Conservation (phyloP, 208 protist genomes). For the Strigomonas culicis region DNA sequence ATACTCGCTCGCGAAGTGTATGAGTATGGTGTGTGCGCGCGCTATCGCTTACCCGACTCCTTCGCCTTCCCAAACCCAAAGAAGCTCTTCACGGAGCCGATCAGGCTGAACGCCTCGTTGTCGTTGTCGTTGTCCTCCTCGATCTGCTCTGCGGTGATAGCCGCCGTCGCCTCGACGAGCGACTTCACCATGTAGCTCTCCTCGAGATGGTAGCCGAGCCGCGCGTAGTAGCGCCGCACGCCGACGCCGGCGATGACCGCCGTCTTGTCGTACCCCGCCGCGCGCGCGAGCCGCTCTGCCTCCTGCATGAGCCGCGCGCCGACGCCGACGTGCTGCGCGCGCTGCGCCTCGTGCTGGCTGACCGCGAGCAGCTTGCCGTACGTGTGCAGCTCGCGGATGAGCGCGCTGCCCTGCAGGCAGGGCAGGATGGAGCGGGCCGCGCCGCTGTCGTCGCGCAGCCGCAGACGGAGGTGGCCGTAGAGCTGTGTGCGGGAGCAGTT, state of each 20-base stretch:
- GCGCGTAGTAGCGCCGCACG: slow-evolving; percentile 98
- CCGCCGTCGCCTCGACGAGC: slow-evolving; percentile 27
- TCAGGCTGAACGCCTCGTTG: slow-evolving; percentile 19
- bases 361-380: slow-evolving; percentile 89
- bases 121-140: slow-evolving; percentile 83
- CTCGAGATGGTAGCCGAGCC: slow-evolving; percentile 94
- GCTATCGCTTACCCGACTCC: neutral
- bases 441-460: slow-evolving; percentile 69
- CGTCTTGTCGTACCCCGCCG: slow-evolving; percentile 86
- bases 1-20: no score
- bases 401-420: slow-evolving; percentile 88
- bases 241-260: slow-evolving; percentile 98
- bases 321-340: slow-evolving; percentile 97
- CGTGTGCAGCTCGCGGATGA: slow-evolving; percentile 99
- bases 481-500: slow-evolving; percentile 70
- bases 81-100: slow-evolving; percentile 57
- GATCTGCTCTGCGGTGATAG: slow-evolving; percentile 76
- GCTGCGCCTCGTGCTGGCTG: slow-evolving; percentile 68
- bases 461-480: slow-evolving; percentile 86
- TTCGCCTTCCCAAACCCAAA: slow-evolving; percentile 29
- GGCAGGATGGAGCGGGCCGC: slow-evolving; percentile 63
- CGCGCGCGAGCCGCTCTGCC: slow-evolving; percentile 94
- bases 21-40: no score
- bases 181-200: slow-evolving; percentile 89
- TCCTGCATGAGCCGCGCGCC: slow-evolving; percentile 98